These are phyloP conservation scores for Lentinus brumalis DNA, from an alignment of 768 basidiomycete genomes.

Conservation along the genomic window DNA sequence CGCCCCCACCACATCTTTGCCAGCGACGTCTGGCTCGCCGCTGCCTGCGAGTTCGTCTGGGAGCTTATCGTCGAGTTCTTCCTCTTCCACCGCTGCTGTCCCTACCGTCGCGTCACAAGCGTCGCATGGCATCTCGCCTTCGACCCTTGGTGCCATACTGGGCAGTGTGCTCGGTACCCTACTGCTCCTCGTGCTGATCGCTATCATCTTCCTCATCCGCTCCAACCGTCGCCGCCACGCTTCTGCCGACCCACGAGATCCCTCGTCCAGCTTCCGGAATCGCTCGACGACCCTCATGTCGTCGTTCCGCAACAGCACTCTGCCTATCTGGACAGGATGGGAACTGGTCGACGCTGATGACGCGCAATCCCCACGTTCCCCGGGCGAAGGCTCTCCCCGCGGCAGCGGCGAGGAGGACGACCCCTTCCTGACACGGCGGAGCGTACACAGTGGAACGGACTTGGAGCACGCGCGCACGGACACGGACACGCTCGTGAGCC, in stretches of 20 bases:
- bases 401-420: conserved; percentile 72
- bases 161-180: conserved; percentile 63
- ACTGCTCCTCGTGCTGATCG: conserved; percentile 53
- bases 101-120: neutral
- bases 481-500: conserved; percentile 32
- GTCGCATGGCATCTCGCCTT: conserved; percentile 27
- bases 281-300: conserved; percentile 34
- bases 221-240: conserved; percentile 21
- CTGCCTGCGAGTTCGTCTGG: neutral
- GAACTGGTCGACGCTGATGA: conserved; percentile 32
- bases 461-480: conserved; percentile 27
- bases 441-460: conserved; percentile 24
- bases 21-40: conserved; percentile 25
- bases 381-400: conserved; percentile 70
- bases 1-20: conserved; percentile 10
- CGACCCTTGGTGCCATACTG: conserved; percentile 56
- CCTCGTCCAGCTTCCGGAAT: conserved; percentile 41
- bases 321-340: conserved; percentile 36
- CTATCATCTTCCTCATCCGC: conserved; percentile 47
- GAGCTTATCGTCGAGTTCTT: conserved; percentile 4
- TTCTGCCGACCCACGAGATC: conserved; percentile 20
- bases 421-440: conserved; percentile 46
- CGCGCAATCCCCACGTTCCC: conserved; percentile 10
- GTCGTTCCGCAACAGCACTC: conserved; percentile 19
- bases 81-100: conserved; percentile 12